Percentiles rank a stretch among this genome's conserved stretches.
Evolutionary conservation across 345 rosid species (phyloP).

Genomic region (Nasturtium officinale): DNA sequence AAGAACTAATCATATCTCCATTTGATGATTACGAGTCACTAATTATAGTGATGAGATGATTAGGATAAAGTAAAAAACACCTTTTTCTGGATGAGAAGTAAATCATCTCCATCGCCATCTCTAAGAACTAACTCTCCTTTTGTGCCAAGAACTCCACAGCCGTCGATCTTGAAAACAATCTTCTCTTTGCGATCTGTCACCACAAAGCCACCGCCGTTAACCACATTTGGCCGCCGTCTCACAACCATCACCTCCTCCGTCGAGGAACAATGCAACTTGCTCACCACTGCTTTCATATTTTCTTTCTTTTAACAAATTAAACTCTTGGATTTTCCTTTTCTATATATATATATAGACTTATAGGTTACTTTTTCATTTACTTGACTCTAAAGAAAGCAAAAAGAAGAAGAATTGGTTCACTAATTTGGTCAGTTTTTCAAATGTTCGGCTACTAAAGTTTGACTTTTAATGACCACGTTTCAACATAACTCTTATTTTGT

Average conservation of each 20-base stretch:
- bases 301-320: constrained; percentile 10
- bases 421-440: constrained; percentile 31
- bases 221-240: constrained; percentile 72
- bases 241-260: constrained; percentile 61
- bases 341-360: constrained; percentile 6
- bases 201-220: constrained; percentile 87
- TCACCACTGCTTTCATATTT: constrained; percentile 49
- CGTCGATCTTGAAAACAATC: constrained; percentile 71
- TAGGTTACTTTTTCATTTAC: constrained; percentile 19
- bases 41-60: not conserved
- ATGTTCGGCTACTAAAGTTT: constrained; percentile 32
- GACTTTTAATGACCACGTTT: constrained; percentile 16
- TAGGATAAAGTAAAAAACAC: constrained; percentile 32
- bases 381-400: constrained; percentile 37
- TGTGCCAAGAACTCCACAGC: constrained; percentile 75
- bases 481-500: not conserved
- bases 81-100: constrained; percentile 80
- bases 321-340: not conserved
- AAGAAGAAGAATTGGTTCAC: constrained; percentile 29
- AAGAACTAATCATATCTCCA: too few species aligned
- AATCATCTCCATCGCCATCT: constrained; percentile 55
- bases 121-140: constrained; percentile 61
- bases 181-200: constrained; percentile 67
- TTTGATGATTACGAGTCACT: not conserved
- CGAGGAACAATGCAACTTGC: constrained; percentile 69